These are phyloP conservation scores for Boletus subcaerulescens DNA, from an alignment of 768 basidiomycete genomes.

Conservation along the genomic window DNA sequence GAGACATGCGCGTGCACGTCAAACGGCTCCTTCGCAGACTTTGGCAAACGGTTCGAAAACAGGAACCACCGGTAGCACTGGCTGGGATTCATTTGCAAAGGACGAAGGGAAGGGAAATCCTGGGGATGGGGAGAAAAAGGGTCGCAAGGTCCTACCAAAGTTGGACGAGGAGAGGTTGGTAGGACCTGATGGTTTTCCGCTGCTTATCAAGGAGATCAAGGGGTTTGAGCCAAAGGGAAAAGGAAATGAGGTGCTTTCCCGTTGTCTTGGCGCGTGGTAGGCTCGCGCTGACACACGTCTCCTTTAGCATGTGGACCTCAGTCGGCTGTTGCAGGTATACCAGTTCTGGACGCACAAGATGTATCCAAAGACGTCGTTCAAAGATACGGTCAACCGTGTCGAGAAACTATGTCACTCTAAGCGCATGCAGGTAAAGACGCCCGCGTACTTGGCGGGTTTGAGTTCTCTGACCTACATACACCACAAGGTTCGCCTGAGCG, in stretches of 20 bases:
- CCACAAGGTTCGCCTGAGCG: conserved; percentile 62
- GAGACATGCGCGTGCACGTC: conserved; percentile 32
- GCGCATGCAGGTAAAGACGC: conserved; percentile 70
- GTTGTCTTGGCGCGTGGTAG: neutral
- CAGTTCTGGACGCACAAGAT: conserved; percentile 94
- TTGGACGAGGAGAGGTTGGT: conserved; percentile 78
- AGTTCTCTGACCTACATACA: conserved; percentile 7
- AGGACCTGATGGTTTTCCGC: conserved; percentile 73
- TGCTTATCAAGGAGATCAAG: conserved; percentile 72
- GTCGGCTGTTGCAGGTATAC: conserved; percentile 76
- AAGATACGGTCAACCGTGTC: conserved; percentile 79
- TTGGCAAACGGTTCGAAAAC: conserved; percentile 46
- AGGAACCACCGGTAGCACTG: conserved; percentile 16
- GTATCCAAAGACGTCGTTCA: conserved; percentile 86
- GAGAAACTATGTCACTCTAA: conserved; percentile 88
- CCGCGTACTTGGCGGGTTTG: neutral
- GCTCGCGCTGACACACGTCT: neutral
- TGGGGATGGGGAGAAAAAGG: conserved; percentile 28
- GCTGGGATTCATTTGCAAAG: conserved; percentile 1
- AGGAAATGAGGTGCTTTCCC: conserved; percentile 73
- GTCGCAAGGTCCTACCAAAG: conserved; percentile 41
- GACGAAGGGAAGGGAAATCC: conserved; percentile 9
- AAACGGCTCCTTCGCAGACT: conserved; percentile 41
- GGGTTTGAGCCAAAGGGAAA: conserved; percentile 82
- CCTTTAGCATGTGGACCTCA: conserved; percentile 72